Conservation (phyloP, 176 grass and related monocot species). For the Cocos nucifera region DNA sequence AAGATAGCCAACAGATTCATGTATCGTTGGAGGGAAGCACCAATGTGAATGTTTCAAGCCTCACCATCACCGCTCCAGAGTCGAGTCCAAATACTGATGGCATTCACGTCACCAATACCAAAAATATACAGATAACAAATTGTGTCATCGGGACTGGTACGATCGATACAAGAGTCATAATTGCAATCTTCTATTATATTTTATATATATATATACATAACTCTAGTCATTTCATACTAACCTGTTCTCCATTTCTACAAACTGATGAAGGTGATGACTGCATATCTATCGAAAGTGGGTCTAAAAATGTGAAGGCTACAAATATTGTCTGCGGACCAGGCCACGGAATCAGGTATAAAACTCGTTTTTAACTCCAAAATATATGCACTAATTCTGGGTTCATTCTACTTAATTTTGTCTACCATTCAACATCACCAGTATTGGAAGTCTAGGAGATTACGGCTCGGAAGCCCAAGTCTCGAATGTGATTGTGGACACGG, state of each 20-base stretch:
- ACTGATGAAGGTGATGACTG: conserved; percentile 39
- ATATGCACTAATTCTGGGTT: too few relatives aligned
- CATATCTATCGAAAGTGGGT: conserved; percentile 34
- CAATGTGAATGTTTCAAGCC: conserved; percentile 4
- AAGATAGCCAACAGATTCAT: conserved; percentile 38
- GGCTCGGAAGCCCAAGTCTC: conserved; percentile 32
- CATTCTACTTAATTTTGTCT: too few relatives aligned
- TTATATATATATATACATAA: too few relatives aligned
- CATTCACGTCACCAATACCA: conserved; percentile 26
- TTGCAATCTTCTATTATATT: too few relatives aligned
- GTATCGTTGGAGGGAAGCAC: conserved; percentile 27
- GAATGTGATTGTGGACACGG: conserved; percentile 22
- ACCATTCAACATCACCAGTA: conserved; percentile 24
- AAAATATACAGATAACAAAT: conserved; percentile 26
- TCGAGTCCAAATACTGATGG: conserved; percentile 44
- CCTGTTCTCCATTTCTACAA: too few relatives aligned
- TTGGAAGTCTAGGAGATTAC: conserved; percentile 37
- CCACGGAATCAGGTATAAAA: conserved; percentile 36
- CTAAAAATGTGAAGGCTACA: conserved; percentile 17
- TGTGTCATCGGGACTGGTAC: conserved; percentile 36
- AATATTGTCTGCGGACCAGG: conserved; percentile 33
- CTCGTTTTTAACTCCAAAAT: background rate
- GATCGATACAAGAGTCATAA: too few relatives aligned
- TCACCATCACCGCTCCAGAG: conserved; percentile 28
- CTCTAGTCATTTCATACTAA: too few relatives aligned